Conservation (phyloP, 768 basidiomycete species). For the Strobilomyces dryophilus region DNA sequence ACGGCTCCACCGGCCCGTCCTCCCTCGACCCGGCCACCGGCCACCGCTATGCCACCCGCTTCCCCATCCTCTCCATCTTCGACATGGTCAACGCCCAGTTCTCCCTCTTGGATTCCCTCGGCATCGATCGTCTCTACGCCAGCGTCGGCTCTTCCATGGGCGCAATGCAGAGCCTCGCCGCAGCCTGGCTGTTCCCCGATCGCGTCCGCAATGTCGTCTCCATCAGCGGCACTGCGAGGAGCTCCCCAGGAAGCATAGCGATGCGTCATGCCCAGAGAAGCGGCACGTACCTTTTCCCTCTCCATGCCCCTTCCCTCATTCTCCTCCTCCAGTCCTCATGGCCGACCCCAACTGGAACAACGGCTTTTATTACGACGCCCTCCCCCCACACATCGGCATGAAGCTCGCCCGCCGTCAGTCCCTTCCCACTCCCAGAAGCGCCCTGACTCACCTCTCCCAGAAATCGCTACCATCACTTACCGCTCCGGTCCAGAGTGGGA, state of each 20-base stretch:
- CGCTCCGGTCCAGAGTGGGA: constrained; percentile 99
- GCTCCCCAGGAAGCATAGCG: constrained; percentile 87
- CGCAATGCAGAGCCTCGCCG: constrained; percentile 94
- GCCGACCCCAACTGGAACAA: constrained; percentile 99
- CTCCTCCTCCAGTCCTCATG: constrained; percentile 74
- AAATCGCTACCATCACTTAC: constrained; percentile 99
- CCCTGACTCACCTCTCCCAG: constrained; percentile 36
- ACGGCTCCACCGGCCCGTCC: constrained; percentile 94
- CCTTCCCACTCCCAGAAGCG: neutral
- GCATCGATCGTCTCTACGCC: constrained; percentile 83
- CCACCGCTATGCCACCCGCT: constrained; percentile 79
- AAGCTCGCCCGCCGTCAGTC: constrained; percentile 91
- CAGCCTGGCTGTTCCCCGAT: constrained; percentile 89
- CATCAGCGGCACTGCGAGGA: constrained; percentile 93
- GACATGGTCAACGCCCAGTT: constrained; percentile 98
- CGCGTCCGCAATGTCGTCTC: constrained; percentile 88
- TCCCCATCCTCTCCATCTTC: constrained; percentile 90
- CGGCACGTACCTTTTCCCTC: constrained; percentile 44
- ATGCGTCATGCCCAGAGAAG: constrained; percentile 96
- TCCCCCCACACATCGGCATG: constrained; percentile 99
- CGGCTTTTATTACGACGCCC: constrained; percentile 91
- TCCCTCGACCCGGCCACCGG: constrained; percentile 68
- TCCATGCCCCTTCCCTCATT: neutral
- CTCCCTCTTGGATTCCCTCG: constrained; percentile 75
- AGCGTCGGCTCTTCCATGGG: constrained; percentile 97